These are phyloP conservation scores for Chlamydomonas eustigma DNA, from an alignment of 139 green algal genomes.

Conservation along the genomic window DNA sequence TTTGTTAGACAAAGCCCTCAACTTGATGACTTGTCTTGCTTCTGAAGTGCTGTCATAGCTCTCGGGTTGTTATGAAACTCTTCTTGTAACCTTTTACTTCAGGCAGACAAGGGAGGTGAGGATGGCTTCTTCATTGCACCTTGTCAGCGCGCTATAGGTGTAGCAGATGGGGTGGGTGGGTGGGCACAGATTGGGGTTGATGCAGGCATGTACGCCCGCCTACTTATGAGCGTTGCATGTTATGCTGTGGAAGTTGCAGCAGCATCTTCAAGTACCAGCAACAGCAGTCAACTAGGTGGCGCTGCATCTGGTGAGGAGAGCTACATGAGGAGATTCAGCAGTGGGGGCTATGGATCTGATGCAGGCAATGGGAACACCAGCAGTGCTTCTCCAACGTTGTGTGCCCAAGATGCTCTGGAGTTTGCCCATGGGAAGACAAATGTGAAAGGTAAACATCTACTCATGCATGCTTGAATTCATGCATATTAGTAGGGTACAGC, in stretches of 20 bases:
- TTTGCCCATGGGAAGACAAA: slow-evolving; percentile 18
- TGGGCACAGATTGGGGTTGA: slow-evolving; percentile 75
- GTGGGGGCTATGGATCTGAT: no score
- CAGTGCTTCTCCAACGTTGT: neutral
- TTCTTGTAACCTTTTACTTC: neutral
- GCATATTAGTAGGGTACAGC: no score
- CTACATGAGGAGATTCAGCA: neutral
- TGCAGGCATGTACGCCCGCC: slow-evolving; percentile 70
- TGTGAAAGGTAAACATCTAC: no score
- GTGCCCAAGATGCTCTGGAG: slow-evolving; percentile 19
- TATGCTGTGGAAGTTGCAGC: neutral
- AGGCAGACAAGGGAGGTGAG: slow-evolving; percentile 65
- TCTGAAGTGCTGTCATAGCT: slow-evolving; percentile 1
- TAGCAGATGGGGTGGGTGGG: slow-evolving; percentile 84
- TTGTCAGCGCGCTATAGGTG: slow-evolving; percentile 52
- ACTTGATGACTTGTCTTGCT: neutral
- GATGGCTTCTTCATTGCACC: slow-evolving; percentile 78
- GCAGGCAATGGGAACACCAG: neutral
- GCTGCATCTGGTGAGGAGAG: neutral
- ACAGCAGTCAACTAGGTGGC: neutral
- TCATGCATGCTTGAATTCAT: no score
- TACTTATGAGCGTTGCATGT: slow-evolving; percentile 70
- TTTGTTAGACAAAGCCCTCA: neutral
- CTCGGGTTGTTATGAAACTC: neutral
- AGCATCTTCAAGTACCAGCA: neutral